These are phyloP conservation scores for Tulasnella sp. DNA, from an alignment of 768 basidiomycete genomes.

Conservation along the genomic window DNA sequence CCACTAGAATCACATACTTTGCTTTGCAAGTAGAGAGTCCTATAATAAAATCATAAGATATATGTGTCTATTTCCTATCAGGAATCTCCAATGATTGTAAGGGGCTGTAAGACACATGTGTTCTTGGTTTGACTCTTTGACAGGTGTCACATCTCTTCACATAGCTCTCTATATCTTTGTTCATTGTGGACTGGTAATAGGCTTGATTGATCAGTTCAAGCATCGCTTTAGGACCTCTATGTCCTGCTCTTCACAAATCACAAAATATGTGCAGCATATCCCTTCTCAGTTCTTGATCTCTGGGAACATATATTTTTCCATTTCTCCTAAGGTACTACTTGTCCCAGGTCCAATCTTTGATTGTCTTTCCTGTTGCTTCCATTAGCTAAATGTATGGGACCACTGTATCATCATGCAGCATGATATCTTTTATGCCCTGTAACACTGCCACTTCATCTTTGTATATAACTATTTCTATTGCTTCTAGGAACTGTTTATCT, in stretches of 20 bases:
- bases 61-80: background rate
- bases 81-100: background rate
- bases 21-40: conserved; percentile 27
- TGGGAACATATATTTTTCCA: background rate
- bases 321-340: too few species aligned
- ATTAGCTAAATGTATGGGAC: too few species aligned
- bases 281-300: background rate
- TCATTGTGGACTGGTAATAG: background rate
- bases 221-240: background rate
- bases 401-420: too few species aligned
- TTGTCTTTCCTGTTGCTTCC: too few species aligned
- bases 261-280: background rate
- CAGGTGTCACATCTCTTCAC: background rate
- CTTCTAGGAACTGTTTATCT: too few species aligned
- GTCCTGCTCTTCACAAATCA: background rate
- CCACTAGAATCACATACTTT: conserved; percentile 27
- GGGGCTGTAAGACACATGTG: background rate
- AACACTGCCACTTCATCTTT: too few species aligned
- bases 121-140: background rate
- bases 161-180: background rate
- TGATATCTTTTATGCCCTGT: too few species aligned
- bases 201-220: background rate
- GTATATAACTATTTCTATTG: too few species aligned
- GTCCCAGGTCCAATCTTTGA: too few species aligned
- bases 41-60: conserved; percentile 25